These are phyloP conservation scores for Chaetomiaceae sp. DNA, from an alignment of 2,329 filamentous ascomycete species.

Conservation along the genomic window DNA sequence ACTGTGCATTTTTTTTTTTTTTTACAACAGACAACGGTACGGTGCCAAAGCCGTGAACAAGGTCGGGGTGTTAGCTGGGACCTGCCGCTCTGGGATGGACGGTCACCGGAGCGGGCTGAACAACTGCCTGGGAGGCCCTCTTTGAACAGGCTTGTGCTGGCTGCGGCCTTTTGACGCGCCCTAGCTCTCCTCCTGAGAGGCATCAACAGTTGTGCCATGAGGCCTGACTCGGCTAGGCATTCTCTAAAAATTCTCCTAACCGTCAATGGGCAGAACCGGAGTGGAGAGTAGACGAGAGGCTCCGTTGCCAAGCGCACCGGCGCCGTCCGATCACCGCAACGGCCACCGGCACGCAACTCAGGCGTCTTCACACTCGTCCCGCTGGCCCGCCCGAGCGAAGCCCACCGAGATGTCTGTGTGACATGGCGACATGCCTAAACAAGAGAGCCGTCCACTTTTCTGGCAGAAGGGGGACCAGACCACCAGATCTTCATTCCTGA, in stretches of 20 bases:
- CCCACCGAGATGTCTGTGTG: neutral
- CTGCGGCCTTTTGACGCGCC: conserved; percentile 9
- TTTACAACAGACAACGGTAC: conserved; percentile 2
- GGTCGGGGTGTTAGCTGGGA: conserved; percentile 4
- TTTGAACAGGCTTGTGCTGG: conserved; percentile 7
- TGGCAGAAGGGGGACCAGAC: neutral
- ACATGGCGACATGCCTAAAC: neutral
- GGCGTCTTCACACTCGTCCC: neutral
- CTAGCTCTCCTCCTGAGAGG: conserved; percentile 2
- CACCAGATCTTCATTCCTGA: neutral
- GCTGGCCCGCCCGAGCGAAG: neutral
- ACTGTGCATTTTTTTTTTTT: no score
- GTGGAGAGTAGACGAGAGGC: neutral
- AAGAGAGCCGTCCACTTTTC: neutral
- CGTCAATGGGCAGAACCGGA: no score
- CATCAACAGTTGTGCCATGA: neutral
- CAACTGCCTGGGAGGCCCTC: neutral
- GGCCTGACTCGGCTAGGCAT: conserved; percentile 5
- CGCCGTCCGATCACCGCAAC: neutral
- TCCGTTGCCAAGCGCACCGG: neutral
- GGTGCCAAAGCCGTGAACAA: conserved; percentile 2
- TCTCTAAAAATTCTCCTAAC: no score
- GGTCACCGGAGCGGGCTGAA: neutral
- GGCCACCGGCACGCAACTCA: neutral
- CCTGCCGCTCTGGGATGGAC: neutral